These are phyloP conservation scores for Pseudogymnoascus sp. DNA, from an alignment of 2,329 filamentous ascomycete genomes.

Conservation along the genomic window DNA sequence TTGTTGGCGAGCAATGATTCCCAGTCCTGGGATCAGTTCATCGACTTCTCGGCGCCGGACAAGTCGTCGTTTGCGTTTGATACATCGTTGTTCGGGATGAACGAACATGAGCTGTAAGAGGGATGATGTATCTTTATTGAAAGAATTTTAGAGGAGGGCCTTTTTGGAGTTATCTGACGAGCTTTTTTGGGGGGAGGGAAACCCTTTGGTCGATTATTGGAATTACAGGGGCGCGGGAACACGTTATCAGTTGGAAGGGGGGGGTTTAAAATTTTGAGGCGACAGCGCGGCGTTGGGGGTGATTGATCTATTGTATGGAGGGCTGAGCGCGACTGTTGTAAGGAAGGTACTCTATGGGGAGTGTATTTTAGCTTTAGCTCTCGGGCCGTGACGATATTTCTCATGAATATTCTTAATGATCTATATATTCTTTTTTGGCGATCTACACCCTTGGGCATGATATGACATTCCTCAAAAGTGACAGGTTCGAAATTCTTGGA, in stretches of 20 bases:
- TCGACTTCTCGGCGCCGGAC: constrained; percentile 36
- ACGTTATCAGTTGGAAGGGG: neutral
- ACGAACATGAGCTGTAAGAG: constrained; percentile 19
- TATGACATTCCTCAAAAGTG: neutral
- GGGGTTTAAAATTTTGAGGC: neutral
- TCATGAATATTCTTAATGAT: constrained; percentile 6
- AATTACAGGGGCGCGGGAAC: constrained; percentile 11
- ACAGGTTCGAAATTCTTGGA: neutral
- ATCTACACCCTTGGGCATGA: neutral
- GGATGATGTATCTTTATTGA: constrained; percentile 16
- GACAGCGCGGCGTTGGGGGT: neutral
- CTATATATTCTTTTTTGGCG: neutral
- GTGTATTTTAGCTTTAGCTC: constrained; percentile 1
- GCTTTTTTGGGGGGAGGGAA: constrained; percentile 7
- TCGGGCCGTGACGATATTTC: constrained; percentile 1
- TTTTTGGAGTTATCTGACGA: constrained; percentile 12
- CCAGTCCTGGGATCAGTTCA: constrained; percentile 41
- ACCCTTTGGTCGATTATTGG: constrained; percentile 12
- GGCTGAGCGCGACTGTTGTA: neutral
- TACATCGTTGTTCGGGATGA: constrained; percentile 35
- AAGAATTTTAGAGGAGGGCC: constrained; percentile 8
- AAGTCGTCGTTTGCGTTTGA: constrained; percentile 48
- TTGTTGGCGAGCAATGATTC: constrained; percentile 22
- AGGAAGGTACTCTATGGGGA: neutral
- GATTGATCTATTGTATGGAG: constrained; percentile 1